phyloP scores from a whole-genome alignment of 75 land plant genomes.

The Pseudotsuga menziesii region DNA sequence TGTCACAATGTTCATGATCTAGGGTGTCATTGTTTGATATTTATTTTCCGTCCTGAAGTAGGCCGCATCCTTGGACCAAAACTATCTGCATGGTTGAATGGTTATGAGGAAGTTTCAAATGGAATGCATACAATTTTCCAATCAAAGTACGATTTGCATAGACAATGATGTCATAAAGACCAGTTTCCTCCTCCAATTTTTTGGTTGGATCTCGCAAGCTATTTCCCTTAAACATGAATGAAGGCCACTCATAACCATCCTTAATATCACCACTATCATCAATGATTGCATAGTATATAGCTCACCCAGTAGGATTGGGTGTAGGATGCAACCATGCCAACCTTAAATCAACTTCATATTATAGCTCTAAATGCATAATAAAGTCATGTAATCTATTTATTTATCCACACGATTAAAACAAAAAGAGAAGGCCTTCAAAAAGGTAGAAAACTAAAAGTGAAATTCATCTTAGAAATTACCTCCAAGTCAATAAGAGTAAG shows the following conservation, averaged over 20 bases:
- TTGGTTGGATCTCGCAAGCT: constrained; percentile 47
- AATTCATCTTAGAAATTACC: not conserved
- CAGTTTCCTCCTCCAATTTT: constrained; percentile 53
- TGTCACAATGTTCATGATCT: no score
- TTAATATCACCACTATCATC: constrained; percentile 57
- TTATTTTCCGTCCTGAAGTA: no score
- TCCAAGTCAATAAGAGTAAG: not conserved
- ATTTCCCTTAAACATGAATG: constrained; percentile 58
- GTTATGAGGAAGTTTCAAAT: constrained; percentile 85
- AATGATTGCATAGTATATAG: constrained; percentile 60
- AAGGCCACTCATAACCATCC: constrained; percentile 35
- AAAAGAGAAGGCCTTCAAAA: not conserved
- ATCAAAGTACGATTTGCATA: constrained; percentile 56
- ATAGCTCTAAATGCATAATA: not conserved
- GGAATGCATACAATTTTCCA: constrained; percentile 67
- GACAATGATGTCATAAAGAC: constrained; percentile 51
- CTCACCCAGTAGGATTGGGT: constrained; percentile 62
- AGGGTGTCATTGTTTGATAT: no score
- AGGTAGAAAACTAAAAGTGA: not conserved
- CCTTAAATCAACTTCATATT: not conserved
- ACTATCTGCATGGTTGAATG: constrained; percentile 75
- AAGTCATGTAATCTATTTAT: not conserved
- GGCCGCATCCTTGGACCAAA: constrained; percentile 45
- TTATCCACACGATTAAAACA: not conserved
- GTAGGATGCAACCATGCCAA: not conserved